These are phyloP conservation scores for Lasiosphaeria ovina DNA, from an alignment of 495 filamentous ascomycete genomes.

Conservation along the genomic window DNA sequence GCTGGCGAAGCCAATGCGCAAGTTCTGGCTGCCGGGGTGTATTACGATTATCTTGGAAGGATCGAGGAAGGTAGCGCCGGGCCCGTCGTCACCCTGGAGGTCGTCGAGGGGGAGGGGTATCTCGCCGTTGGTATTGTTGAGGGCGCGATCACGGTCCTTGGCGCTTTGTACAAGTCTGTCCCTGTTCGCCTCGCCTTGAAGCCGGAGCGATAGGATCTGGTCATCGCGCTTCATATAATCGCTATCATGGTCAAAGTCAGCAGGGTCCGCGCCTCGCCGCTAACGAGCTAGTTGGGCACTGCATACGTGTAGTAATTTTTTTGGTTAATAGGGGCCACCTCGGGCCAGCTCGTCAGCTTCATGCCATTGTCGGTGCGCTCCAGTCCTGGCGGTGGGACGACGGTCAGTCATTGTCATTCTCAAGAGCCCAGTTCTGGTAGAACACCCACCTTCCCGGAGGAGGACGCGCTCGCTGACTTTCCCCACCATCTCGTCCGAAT, in stretches of 20 bases:
- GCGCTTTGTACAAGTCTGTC: constrained; percentile 77
- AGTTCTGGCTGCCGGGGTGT: constrained; percentile 96
- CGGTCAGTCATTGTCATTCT: too few species aligned
- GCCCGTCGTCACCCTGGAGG: constrained; percentile 55
- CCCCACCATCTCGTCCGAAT: constrained; percentile 42
- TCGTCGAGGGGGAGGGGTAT: constrained; percentile 58
- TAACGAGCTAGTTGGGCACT: constrained; percentile 13
- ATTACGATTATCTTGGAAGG: constrained; percentile 90
- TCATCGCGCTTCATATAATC: constrained; percentile 98
- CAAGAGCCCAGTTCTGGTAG: too few species aligned
- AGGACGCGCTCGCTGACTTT: constrained; percentile 56
- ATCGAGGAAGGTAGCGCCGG: constrained; percentile 58
- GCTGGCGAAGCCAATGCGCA: constrained; percentile 87
- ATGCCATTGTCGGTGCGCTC: constrained; percentile 97
- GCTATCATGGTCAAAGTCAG: constrained; percentile 44
- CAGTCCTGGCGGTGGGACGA: constrained; percentile 57
- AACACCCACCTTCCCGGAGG: constrained; percentile 45
- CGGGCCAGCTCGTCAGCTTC: constrained; percentile 90
- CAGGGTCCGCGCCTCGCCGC: background rate
- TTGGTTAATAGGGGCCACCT: constrained; percentile 89
- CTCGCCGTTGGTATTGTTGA: constrained; percentile 68
- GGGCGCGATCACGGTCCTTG: constrained; percentile 80
- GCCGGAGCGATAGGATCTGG: constrained; percentile 82
- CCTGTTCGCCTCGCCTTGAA: constrained; percentile 78
- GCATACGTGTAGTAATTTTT: constrained; percentile 99